These are phyloP conservation scores for Populus trichocarpa DNA, from an alignment of 441 rosid genomes.

Conservation along the genomic window DNA sequence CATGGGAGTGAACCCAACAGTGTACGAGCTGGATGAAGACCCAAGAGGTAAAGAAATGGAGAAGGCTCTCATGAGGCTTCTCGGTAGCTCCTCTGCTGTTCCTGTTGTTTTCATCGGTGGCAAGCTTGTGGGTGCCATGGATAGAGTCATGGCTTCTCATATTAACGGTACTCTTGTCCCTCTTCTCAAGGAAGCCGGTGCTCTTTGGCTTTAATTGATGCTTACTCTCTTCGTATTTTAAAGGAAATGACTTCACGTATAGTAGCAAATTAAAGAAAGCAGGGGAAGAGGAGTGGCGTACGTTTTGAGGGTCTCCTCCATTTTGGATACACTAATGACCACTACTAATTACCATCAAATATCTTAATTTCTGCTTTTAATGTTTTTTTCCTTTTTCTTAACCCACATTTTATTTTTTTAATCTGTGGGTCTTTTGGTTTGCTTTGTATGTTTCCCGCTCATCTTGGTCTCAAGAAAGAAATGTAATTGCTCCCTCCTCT, in stretches of 20 bases:
- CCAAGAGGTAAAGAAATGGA: constrained; percentile 49
- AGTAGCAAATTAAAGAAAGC: constrained; percentile 12
- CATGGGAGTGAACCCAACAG: constrained; percentile 59
- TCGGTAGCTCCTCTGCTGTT: constrained; percentile 26
- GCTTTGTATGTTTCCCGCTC: constrained; percentile 13
- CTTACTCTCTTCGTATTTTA: neutral
- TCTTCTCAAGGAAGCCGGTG: constrained; percentile 67
- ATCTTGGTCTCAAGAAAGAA: constrained; percentile 13
- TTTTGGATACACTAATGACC: constrained; percentile 12
- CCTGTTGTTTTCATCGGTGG: constrained; percentile 71
- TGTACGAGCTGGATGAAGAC: constrained; percentile 55
- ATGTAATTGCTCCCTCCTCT: constrained; percentile 45
- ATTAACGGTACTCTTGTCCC: constrained; percentile 63
- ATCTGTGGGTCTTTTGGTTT: constrained; percentile 8
- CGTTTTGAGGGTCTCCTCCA: constrained; percentile 19
- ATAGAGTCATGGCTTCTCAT: constrained; percentile 61
- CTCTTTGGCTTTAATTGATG: constrained; percentile 55
- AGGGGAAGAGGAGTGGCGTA: constrained; percentile 39
- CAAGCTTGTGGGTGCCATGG: constrained; percentile 60
- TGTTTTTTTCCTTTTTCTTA: neutral
- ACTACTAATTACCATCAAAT: neutral
- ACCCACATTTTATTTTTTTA: neutral
- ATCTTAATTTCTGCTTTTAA: neutral
- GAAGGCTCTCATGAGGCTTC: constrained; percentile 42
- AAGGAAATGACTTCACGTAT: neutral